These are phyloP conservation scores for Hibiscus syriacus DNA, from an alignment of 345 rosid genomes.

Conservation along the genomic window DNA sequence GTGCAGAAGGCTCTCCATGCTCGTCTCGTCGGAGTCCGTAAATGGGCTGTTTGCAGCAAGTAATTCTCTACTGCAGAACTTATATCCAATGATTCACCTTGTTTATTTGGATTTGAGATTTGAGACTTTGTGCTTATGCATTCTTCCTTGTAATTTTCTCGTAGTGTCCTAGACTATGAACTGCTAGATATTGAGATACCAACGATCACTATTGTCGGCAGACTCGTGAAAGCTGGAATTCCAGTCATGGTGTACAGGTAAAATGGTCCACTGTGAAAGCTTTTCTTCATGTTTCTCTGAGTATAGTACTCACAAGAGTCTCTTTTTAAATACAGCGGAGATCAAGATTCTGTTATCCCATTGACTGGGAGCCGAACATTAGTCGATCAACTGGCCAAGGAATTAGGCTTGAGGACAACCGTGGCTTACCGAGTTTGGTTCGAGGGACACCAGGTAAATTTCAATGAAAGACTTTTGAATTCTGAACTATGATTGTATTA, in stretches of 20 bases:
- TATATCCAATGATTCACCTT: neutral
- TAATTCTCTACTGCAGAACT: conserved; percentile 29
- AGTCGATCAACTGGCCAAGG: conserved; percentile 49
- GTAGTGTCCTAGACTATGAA: conserved; percentile 72
- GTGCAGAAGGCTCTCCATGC: too few relatives aligned
- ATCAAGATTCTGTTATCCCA: conserved; percentile 93
- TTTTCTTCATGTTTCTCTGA: neutral
- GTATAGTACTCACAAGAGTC: neutral
- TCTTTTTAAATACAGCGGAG: conserved; percentile 54
- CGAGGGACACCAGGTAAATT: conserved; percentile 71
- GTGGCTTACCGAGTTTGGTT: conserved; percentile 87
- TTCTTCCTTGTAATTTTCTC: neutral
- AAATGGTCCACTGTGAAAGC: too few relatives aligned
- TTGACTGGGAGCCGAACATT: too few relatives aligned
- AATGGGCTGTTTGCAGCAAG: conserved; percentile 92
- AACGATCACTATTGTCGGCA: conserved; percentile 52
- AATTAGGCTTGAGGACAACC: conserved; percentile 46
- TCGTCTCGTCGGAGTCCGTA: conserved; percentile 66
- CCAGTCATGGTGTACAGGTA: conserved; percentile 88
- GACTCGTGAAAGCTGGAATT: conserved; percentile 59
- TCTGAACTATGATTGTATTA: neutral
- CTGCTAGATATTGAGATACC: conserved; percentile 73
- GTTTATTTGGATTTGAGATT: neutral
- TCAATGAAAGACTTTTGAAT: neutral
- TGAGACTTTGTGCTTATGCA: neutral